Conservation (phyloP, 768 basidiomycete genomes). For the Tricholoma sp. region DNA sequence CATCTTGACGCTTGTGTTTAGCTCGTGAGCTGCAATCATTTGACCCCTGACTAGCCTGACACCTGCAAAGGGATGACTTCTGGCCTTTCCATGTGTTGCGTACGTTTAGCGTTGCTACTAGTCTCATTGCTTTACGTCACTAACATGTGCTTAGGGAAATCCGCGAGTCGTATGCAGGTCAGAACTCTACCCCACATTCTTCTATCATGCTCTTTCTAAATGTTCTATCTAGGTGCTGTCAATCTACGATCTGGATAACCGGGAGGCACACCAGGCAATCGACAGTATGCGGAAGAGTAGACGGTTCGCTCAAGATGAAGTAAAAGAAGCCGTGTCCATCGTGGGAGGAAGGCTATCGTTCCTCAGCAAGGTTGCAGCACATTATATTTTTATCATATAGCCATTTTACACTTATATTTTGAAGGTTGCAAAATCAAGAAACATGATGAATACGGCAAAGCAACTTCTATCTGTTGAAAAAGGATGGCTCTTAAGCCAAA, state of each 20-base stretch:
- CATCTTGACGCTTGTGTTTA: slow-evolving; percentile 76
- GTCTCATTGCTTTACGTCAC: slow-evolving; percentile 1
- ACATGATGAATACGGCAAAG: slow-evolving; percentile 62
- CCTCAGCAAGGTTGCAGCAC: slow-evolving; percentile 48
- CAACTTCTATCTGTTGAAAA: slow-evolving; percentile 69
- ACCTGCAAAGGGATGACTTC: slow-evolving; percentile 65
- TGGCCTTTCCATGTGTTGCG: slow-evolving; percentile 73
- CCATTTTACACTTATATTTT: neutral
- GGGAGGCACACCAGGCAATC: slow-evolving; percentile 56
- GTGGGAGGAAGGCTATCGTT: slow-evolving; percentile 81
- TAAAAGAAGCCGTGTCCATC: slow-evolving; percentile 47
- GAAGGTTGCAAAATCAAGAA: slow-evolving; percentile 49
- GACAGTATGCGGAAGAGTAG: slow-evolving; percentile 43
- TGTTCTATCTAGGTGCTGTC: slow-evolving; percentile 48
- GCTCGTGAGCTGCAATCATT: slow-evolving; percentile 42
- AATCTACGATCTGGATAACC: slow-evolving; percentile 59
- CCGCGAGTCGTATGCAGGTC: slow-evolving; percentile 71
- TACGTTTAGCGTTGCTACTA: slow-evolving; percentile 27
- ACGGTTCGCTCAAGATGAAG: slow-evolving; percentile 26
- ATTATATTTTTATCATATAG: neutral
- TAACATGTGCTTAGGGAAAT: slow-evolving; percentile 45
- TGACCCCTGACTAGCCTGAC: slow-evolving; percentile 11
- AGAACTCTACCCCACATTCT: slow-evolving; percentile 11
- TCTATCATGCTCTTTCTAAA: neutral
- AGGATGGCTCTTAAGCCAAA: slow-evolving; percentile 73